Conservation (phyloP, 202 grass and related monocot species). For the Zizania palustris region DNA sequence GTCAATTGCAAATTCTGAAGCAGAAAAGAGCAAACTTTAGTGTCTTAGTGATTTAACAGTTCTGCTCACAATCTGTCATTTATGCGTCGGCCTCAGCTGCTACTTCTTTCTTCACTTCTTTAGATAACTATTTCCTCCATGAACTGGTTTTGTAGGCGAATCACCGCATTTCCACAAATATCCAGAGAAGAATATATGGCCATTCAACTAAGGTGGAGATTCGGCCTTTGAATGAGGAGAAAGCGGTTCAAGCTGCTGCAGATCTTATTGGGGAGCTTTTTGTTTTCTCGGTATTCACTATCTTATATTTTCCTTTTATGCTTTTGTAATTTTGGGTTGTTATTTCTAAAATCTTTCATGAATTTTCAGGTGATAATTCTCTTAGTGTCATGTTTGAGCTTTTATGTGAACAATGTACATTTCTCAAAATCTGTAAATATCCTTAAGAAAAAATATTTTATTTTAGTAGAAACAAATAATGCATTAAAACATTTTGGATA, state of each 20-base stretch:
- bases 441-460: no score
- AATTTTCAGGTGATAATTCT: no score
- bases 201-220: conserved; percentile 72
- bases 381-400: no score
- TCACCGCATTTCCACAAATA: conserved; percentile 74
- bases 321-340: conserved; percentile 13
- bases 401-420: no score
- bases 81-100: background rate
- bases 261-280: conserved; percentile 95
- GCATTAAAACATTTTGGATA: background rate
- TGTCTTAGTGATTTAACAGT: background rate
- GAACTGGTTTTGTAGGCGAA: conserved; percentile 52
- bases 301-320: conserved; percentile 1
- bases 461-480: background rate
- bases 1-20: background rate
- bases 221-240: conserved; percentile 85
- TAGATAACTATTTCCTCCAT: background rate
- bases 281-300: conserved; percentile 79
- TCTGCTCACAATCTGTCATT: background rate
- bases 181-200: conserved; percentile 84
- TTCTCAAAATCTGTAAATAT: no score
- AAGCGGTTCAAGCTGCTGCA: conserved; percentile 89
- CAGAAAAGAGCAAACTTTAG: background rate
- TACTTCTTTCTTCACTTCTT: conserved; percentile 14
- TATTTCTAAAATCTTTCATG: background rate